phyloP scores from a whole-genome alignment of 352 stramenopile genomes.

The Pythium vanterpoolii region DNA sequence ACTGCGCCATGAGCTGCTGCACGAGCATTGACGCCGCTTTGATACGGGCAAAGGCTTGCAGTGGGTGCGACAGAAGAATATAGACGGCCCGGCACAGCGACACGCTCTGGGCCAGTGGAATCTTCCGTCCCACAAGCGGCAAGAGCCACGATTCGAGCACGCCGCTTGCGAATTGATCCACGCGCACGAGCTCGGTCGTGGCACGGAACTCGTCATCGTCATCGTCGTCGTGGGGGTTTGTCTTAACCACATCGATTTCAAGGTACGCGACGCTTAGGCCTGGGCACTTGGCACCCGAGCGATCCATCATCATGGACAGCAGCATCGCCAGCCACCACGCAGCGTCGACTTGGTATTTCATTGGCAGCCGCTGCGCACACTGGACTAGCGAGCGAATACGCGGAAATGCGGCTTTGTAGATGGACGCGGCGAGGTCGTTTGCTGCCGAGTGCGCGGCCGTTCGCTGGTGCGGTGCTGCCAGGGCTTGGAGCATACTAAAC shows the following conservation, averaged over 20 bases:
- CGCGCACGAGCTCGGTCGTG: constrained; percentile 46
- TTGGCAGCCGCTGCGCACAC: constrained; percentile 41
- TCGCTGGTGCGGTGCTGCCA: constrained; percentile 9
- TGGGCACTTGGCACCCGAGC: constrained; percentile 56
- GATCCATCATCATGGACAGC: constrained; percentile 84
- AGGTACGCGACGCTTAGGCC: constrained; percentile 67
- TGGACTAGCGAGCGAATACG: constrained; percentile 44
- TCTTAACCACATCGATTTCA: constrained; percentile 48
- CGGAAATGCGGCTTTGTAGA: constrained; percentile 68
- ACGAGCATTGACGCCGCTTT: constrained; percentile 37
- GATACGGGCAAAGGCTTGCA: constrained; percentile 56
- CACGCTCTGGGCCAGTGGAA: constrained; percentile 48
- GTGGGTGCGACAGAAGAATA: constrained; percentile 61
- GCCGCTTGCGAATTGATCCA: constrained; percentile 50
- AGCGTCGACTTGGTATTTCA: constrained; percentile 60
- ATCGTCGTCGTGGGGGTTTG: constrained; percentile 28
- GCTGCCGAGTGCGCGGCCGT: constrained; percentile 36
- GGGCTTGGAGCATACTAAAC: constrained; percentile 29
- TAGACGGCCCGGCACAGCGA: constrained; percentile 56
- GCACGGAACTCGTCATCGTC: constrained; percentile 34
- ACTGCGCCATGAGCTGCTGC: constrained; percentile 61
- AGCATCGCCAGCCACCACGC: constrained; percentile 70
- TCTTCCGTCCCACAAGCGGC: constrained; percentile 41
- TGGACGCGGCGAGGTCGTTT: constrained; percentile 57
- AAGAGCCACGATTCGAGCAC: constrained; percentile 56